A percentile compares a stretch with the other conserved stretches of the same genome.
Evolutionary conservation across 495 filamentous ascomycete species (phyloP).

Genomic region (Amniculicola lignicola): DNA sequence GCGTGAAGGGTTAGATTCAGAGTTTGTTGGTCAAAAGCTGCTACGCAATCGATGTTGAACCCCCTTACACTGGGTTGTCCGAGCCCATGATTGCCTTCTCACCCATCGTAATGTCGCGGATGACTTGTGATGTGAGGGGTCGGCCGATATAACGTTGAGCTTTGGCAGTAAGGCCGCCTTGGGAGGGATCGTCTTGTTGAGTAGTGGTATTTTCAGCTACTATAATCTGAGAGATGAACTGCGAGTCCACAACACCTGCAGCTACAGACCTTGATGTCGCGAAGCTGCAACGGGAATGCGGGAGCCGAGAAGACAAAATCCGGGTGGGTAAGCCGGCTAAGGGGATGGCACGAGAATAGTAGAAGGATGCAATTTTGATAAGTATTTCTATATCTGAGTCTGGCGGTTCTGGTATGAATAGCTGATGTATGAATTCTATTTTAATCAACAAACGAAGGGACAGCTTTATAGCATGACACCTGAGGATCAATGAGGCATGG

Average conservation of each 20-base stretch:
- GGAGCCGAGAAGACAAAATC: neutral
- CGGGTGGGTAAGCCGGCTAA: too few species aligned
- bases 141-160: slow-evolving; percentile 36
- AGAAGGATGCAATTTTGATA: too few species aligned
- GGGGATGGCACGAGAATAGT: too few species aligned
- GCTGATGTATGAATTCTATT: too few species aligned
- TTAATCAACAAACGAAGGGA: too few species aligned
- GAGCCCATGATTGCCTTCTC: slow-evolving; percentile 30
- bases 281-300: slow-evolving; percentile 5
- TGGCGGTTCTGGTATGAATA: too few species aligned
- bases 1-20: too few species aligned
- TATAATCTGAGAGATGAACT: slow-evolving; percentile 34
- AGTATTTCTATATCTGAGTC: too few species aligned
- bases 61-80: neutral
- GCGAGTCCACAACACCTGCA: slow-evolving; percentile 28
- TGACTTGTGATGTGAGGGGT: slow-evolving; percentile 27
- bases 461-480: too few species aligned
- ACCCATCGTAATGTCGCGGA: slow-evolving; percentile 39
- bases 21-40: neutral
- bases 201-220: slow-evolving; percentile 19
- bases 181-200: slow-evolving; percentile 1
- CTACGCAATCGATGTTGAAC: slow-evolving; percentile 10
- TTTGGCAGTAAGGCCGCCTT: slow-evolving; percentile 35
- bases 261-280: neutral
- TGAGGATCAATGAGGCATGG: too few species aligned